Percentiles rank a stretch among this genome's conserved stretches.
These are phyloP conservation scores for Herpetomonas tarakana DNA, from an alignment of 208 protist species.

Conservation along the genomic window DNA sequence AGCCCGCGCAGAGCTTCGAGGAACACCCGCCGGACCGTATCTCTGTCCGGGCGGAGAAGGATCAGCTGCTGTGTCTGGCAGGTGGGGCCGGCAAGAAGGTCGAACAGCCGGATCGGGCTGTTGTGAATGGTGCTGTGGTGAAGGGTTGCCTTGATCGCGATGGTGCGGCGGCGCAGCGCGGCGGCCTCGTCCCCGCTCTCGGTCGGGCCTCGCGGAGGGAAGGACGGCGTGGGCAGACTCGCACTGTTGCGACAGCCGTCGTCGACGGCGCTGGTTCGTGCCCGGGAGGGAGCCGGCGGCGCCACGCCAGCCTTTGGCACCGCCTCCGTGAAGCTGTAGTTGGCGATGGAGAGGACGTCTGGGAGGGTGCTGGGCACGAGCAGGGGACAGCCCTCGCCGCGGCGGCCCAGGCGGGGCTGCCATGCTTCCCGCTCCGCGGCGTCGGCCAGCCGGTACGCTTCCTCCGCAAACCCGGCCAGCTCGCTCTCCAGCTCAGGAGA, in stretches of 20 bases:
- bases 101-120: slow-evolving; percentile 29
- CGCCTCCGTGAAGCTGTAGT: slow-evolving; percentile 36
- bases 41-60: slow-evolving; percentile 42
- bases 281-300: not conserved
- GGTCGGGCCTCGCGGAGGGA: not conserved
- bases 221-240: not conserved
- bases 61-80: slow-evolving; percentile 47
- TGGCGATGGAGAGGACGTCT: slow-evolving; percentile 59
- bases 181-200: slow-evolving; percentile 1
- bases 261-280: not conserved
- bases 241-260: too few relatives aligned
- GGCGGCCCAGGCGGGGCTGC: too few relatives aligned
- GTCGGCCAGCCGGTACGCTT: too few relatives aligned
- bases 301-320: not conserved
- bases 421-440: too few relatives aligned
- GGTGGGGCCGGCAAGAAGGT: slow-evolving; percentile 44
- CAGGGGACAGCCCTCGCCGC: slow-evolving; percentile 31
- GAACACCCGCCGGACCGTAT: slow-evolving; percentile 26
- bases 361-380: slow-evolving; percentile 49
- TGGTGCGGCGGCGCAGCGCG: slow-evolving; percentile 20
- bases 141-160: too few relatives aligned
- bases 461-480: too few relatives aligned
- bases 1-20: slow-evolving; percentile 42
- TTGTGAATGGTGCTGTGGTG: slow-evolving; percentile 47
- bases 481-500: too few relatives aligned